Evolutionary conservation across 2,329 filamentous ascomycete genomes (phyloP), one percentile per base, ranked within the genome.

Genomic region (Cryphonectria nitschkei): DNA sequence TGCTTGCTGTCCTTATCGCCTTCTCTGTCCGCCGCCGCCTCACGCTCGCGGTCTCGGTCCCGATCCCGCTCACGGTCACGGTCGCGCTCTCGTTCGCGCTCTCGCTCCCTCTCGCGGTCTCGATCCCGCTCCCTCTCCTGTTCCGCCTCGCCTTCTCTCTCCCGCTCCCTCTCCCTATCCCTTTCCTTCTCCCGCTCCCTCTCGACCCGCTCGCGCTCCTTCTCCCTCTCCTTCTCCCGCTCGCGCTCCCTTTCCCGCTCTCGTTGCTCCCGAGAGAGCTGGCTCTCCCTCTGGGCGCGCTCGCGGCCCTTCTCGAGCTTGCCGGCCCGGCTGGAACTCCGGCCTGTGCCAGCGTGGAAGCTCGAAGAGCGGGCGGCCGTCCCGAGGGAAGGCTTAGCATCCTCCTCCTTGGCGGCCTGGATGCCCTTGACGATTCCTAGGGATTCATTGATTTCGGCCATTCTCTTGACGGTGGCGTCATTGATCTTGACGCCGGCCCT

Each of bases 391-490:
- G 72, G 74, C 65, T 81, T 79, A 22, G 76, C 74, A 61, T 79
- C 74, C 39, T 82, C 79, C 52, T 84, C 82, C 75, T 81, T 83
- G 5, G 78, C 77, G 69, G 83, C 82, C 39, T 81, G 79, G 14
- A 84, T 76, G 4, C 81, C 83, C 19, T 80, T 75, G 8, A 84
- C 62, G 2, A 84, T 76, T 19, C 80, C 81, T 32, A 83, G 75
- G 46, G 80, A 79, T 56, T 82, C 80, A 3, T 83, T 78, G 1
- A 80, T 74, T 0, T 77, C 74, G n/a, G 77, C 75, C 43, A 83
- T 75, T 60, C 76, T 75, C 46, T 72, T 72, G 29, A 72, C 61
- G 6, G 75, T 74, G n/a, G 72, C 71, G 62, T 80, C 79, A 37
- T 79, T 80, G 39, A 73, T 65, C 68, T 79, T 80, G 37, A 81